Evolutionary conservation across 2,329 filamentous ascomycete species (phyloP), one percentile per base, ranked within the genome.

Genomic region (Fusarium praegraminearum): DNA sequence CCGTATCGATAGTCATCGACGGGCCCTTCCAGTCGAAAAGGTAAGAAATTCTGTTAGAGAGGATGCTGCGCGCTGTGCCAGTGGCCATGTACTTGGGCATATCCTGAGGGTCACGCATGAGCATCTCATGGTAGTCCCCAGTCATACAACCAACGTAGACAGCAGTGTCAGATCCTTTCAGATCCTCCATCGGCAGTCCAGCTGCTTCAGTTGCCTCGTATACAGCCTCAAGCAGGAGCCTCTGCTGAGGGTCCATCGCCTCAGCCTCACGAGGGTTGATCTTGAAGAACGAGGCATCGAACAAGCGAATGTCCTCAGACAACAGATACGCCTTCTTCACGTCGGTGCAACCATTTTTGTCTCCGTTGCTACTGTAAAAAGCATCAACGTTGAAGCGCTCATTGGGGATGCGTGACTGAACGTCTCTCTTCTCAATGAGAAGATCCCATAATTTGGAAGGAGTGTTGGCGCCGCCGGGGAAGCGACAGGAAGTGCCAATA

Each of bases 401-500:
- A 3, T 22, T 7, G 2, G 46, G 43, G 5, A 63, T 63, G 5
- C 8, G 13, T 4, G 36, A 46, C 13, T 47, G 38, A 8, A 63
- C 47, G 26, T 63, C 60, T 32, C 44, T 32, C 22, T 45, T 45
- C 20, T 56, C 53, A n/a, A n/a, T 36, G 3, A 63, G 20, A 13
- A 63, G 49, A 24, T 63, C 47, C 60, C 60, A 63, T 13, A 63
- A 35, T 32, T 60, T 63, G 11, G 60, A 63, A 1, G 60, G 55
- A 67, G 70, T 75, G 12, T 62, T 76, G 2, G 77, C 73, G 24
- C 69, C 74, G 2, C 81, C 81, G 0, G 81, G 78, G 13, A 82
- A 80, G 38, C 81, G 78, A 67, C 80, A 82, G 2, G 73, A 79
- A 33, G 55, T 78, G 36, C 82, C 81, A 50, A 83, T 74, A 30